These are phyloP conservation scores for Kodamaea plutei DNA, from an alignment of 1,139 yeast genomes.

Conservation along the genomic window DNA sequence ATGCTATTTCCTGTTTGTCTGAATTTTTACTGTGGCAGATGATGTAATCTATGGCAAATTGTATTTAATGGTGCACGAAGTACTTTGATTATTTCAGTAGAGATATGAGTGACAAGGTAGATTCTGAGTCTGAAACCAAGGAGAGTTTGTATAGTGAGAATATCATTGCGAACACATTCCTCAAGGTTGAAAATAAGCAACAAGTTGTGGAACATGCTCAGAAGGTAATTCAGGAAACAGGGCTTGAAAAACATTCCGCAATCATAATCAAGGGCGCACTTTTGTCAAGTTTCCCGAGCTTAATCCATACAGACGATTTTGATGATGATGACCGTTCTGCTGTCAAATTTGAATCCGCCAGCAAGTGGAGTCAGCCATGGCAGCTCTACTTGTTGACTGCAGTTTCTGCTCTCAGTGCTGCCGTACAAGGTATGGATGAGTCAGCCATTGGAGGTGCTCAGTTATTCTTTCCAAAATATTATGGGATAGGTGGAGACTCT, in stretches of 20 bases:
- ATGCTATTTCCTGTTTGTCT: too few relatives aligned
- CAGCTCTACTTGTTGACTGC: constrained; percentile 5
- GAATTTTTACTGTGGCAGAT: too few relatives aligned
- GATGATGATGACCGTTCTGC: constrained; percentile 2
- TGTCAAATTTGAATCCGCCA: not conserved
- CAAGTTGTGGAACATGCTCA: constrained; percentile 5
- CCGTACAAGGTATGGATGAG: constrained; percentile 18
- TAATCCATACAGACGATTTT: constrained; percentile 2
- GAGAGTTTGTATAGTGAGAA: constrained; percentile 2
- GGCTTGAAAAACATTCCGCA: constrained; percentile 2
- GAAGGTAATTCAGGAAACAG: constrained; percentile 3
- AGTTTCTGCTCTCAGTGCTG: constrained; percentile 8
- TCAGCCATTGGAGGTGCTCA: constrained; percentile 15
- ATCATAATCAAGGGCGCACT: constrained; percentile 6
- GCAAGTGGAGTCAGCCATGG: constrained; percentile 6
- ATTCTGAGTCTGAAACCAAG: too few relatives aligned
- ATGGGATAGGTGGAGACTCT: constrained; percentile 7
- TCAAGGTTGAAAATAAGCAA: constrained; percentile 1
- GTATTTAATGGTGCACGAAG: too few relatives aligned
- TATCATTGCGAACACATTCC: constrained; percentile 5
- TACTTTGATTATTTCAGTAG: too few relatives aligned
- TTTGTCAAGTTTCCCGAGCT: constrained; percentile 3
- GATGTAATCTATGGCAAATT: too few relatives aligned
- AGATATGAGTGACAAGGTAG: too few relatives aligned
- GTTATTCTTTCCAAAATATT: constrained; percentile 6